Conservation (phyloP, 306 rosid species). For the Glycine tomentella region DNA sequence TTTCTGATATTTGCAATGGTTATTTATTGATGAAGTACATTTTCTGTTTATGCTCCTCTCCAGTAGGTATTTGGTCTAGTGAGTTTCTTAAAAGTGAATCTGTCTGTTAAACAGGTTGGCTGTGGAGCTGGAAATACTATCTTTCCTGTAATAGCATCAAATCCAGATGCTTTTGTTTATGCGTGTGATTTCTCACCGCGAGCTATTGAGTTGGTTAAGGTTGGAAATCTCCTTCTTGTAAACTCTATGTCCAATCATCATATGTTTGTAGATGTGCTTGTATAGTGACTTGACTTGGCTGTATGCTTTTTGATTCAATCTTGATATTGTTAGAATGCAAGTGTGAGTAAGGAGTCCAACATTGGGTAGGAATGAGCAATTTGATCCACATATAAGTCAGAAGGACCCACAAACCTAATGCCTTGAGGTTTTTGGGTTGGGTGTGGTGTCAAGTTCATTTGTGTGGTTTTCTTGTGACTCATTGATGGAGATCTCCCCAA, state of each 20-base stretch:
- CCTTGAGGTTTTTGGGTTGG: no score
- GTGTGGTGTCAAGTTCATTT: no score
- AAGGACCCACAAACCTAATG: no score
- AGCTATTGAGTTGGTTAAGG: constrained; percentile 91
- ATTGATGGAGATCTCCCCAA: neutral
- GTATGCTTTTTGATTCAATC: no score
- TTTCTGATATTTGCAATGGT: neutral
- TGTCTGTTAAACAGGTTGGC: constrained; percentile 67
- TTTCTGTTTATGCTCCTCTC: constrained; percentile 28
- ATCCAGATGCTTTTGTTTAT: constrained; percentile 75
- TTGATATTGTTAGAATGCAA: no score
- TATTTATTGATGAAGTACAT: constrained; percentile 25
- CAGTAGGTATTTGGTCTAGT: constrained; percentile 25
- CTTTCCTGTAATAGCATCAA: constrained; percentile 79
- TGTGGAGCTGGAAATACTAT: constrained; percentile 98
- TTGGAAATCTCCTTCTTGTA: constrained; percentile 45
- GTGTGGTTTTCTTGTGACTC: neutral
- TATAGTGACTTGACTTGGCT: constrained; percentile 15
- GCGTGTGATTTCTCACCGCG: constrained; percentile 96
- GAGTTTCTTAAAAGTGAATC: constrained; percentile 24
- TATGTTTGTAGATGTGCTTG: constrained; percentile 33
- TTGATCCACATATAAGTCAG: no score
- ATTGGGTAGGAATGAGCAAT: no score
- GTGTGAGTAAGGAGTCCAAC: no score
- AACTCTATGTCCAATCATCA: constrained; percentile 17